phyloP scores from a whole-genome alignment of 192 early-diverging fungal genomes.

The Paraglomus brasilianum region DNA sequence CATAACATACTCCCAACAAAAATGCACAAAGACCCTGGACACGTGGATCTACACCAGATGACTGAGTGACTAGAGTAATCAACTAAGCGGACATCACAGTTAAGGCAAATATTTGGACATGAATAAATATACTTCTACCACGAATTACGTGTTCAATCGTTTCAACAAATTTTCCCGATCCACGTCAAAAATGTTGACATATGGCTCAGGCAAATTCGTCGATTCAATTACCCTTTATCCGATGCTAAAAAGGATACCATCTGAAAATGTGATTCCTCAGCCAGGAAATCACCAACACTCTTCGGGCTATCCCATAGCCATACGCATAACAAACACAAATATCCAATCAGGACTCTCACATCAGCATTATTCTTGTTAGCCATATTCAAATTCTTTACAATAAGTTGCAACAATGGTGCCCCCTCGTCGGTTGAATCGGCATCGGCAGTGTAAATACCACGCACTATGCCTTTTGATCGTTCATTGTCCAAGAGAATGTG shows the following conservation, averaged over 20 bases:
- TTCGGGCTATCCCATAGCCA: constrained; percentile 86
- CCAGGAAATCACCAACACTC: constrained; percentile 79
- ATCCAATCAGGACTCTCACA: constrained; percentile 71
- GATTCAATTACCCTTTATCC: neutral
- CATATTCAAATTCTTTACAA: constrained; percentile 70
- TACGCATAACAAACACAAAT: constrained; percentile 73
- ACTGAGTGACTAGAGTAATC: constrained; percentile 86
- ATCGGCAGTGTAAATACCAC: constrained; percentile 74
- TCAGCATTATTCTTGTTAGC: constrained; percentile 66
- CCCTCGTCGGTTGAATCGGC: constrained; percentile 61
- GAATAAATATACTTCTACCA: neutral
- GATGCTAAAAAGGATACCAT: constrained; percentile 60
- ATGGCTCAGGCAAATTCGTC: neutral
- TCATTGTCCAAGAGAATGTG: constrained; percentile 75
- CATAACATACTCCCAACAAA: constrained; percentile 79
- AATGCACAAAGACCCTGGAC: constrained; percentile 91
- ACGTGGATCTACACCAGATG: constrained; percentile 78
- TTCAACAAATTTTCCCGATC: neutral
- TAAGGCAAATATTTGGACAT: constrained; percentile 6
- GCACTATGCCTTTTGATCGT: constrained; percentile 74
- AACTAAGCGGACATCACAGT: constrained; percentile 51
- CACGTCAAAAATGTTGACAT: neutral
- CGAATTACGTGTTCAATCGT: neutral
- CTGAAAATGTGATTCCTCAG: constrained; percentile 85
- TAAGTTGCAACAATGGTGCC: constrained; percentile 85